Conservation (phyloP, 2,329 filamentous ascomycete genomes). For the Fusarium fracticaudum region DNA sequence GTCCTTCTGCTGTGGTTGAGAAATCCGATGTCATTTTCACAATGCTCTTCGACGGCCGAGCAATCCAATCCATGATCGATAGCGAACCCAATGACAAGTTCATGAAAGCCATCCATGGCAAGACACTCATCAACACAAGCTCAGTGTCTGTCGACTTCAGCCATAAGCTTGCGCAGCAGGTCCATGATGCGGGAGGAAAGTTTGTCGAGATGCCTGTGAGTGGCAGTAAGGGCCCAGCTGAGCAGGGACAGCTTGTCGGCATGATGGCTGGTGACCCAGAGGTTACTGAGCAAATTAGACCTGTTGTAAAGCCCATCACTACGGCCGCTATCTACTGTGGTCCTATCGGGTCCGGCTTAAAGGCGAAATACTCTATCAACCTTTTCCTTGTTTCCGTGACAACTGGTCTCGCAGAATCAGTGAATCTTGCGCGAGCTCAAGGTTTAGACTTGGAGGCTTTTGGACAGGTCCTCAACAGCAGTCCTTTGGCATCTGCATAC, state of each 20-base stretch:
- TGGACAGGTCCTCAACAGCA: background rate
- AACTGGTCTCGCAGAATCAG: background rate
- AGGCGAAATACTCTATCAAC: background rate
- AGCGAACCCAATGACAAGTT: background rate
- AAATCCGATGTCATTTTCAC: background rate
- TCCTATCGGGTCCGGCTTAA: background rate
- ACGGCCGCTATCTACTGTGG: background rate
- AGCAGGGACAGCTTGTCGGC: background rate
- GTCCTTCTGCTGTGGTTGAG: background rate
- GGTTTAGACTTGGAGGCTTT: background rate
- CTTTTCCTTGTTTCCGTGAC: background rate
- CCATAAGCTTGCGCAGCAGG: background rate
- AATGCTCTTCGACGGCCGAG: background rate
- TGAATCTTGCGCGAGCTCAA: background rate
- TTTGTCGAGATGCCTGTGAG: background rate
- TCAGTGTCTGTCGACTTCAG: background rate
- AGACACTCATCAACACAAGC: background rate
- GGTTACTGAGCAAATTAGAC: background rate
- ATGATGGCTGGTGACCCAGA: background rate
- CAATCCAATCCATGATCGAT: background rate
- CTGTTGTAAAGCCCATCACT: background rate
- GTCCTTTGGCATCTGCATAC: background rate
- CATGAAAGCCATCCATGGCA: background rate
- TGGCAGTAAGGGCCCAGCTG: background rate
- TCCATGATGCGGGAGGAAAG: fast-evolving